A percentile compares a stretch with the other conserved stretches of the same genome.
Evolutionary conservation across 768 basidiomycete genomes (phyloP).

Genomic region (Piloderma croceum): DNA sequence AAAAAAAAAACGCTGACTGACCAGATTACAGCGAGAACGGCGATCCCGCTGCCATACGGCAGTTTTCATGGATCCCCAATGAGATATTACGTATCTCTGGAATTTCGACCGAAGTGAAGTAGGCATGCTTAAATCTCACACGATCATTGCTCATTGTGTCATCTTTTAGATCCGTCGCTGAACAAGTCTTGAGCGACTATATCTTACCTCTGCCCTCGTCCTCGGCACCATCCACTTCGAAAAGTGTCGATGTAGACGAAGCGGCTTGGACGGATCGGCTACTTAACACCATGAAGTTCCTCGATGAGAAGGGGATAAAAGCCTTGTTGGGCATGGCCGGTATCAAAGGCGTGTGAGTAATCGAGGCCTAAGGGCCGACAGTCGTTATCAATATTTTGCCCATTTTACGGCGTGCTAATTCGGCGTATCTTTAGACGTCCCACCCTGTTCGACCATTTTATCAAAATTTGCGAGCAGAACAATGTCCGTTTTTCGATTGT

Average conservation of each 20-base stretch:
- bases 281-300: conserved; percentile 61
- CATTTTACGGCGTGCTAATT: background rate
- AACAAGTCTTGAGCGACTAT: conserved; percentile 63
- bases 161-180: conserved; percentile 59
- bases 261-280: conserved; percentile 80
- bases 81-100: conserved; percentile 54
- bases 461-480: conserved; percentile 70
- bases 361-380: conserved; percentile 2
- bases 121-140: too few species aligned
- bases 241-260: conserved; percentile 63
- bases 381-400: conserved; percentile 4
- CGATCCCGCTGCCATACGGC: conserved; percentile 61
- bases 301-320: conserved; percentile 53
- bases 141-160: too few species aligned
- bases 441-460: conserved; percentile 59
- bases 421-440: conserved; percentile 52
- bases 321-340: conserved; percentile 57
- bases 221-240: conserved; percentile 38
- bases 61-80: conserved; percentile 93
- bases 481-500: conserved; percentile 56
- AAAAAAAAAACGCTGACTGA: too few species aligned
- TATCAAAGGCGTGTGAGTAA: conserved; percentile 55
- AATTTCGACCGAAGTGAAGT: conserved; percentile 57
- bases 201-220: conserved; percentile 73
- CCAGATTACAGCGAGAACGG: conserved; percentile 77